These are phyloP conservation scores for Cladosporium austrohemisphaericum DNA, from an alignment of 2,329 filamentous ascomycete species.

Conservation along the genomic window DNA sequence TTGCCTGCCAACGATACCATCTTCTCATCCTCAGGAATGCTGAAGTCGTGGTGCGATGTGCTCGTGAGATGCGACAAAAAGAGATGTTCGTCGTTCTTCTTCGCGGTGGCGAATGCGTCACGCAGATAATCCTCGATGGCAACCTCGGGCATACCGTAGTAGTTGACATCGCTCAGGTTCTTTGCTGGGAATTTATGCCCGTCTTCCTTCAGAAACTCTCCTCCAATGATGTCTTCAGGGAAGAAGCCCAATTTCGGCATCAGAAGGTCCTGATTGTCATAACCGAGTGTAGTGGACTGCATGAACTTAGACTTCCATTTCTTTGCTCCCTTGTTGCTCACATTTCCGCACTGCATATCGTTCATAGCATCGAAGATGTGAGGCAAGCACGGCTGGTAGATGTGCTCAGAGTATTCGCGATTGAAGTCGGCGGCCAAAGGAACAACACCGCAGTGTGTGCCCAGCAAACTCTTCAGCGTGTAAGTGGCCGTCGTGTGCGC, in stretches of 20 bases:
- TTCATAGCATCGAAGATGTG: slow-evolving; percentile 39
- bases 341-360: slow-evolving; percentile 23
- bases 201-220: slow-evolving; percentile 30
- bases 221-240: slow-evolving; percentile 29
- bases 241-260: slow-evolving; percentile 38
- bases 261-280: slow-evolving; percentile 36
- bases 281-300: slow-evolving; percentile 39
- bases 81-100: slow-evolving; percentile 32
- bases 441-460: slow-evolving; percentile 39
- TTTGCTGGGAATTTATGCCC: slow-evolving; percentile 11
- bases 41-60: slow-evolving; percentile 45
- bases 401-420: slow-evolving; percentile 34
- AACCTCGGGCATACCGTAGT: slow-evolving; percentile 44
- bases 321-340: slow-evolving; percentile 7
- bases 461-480: slow-evolving; percentile 39
- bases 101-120: slow-evolving; percentile 33
- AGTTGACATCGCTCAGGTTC: slow-evolving; percentile 35
- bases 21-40: slow-evolving; percentile 27
- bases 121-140: slow-evolving; percentile 39
- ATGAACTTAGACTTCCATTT: slow-evolving; percentile 24
- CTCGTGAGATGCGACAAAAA: slow-evolving; percentile 38
- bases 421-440: slow-evolving; percentile 40
- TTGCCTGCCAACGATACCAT: slow-evolving; percentile 5
- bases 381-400: slow-evolving; percentile 41
- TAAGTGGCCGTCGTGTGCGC: slow-evolving; percentile 38